Percentiles rank a stretch among this genome's conserved stretches.
phyloP scores from a whole-genome alignment of 2,329 filamentous ascomycete species.

The Curvularia verruculosa region DNA sequence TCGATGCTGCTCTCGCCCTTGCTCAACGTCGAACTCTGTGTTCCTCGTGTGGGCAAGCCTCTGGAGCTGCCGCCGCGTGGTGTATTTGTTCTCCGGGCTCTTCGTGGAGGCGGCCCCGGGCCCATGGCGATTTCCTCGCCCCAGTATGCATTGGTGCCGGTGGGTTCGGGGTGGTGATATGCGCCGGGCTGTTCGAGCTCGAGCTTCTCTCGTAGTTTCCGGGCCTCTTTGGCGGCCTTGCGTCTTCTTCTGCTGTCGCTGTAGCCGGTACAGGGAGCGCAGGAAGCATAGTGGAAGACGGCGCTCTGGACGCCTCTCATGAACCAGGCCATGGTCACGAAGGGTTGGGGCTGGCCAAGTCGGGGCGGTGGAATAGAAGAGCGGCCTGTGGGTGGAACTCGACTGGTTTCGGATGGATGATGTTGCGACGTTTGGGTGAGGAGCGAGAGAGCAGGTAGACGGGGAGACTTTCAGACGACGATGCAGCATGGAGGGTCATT shows the following conservation, averaged over 20 bases:
- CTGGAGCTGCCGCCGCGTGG: conserved; percentile 54
- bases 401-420: conserved; percentile 3
- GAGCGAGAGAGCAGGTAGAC: conserved; percentile 16
- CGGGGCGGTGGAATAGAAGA: background rate
- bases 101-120: conserved; percentile 70
- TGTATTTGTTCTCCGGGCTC: conserved; percentile 62
- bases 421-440: conserved; percentile 5
- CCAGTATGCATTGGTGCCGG: conserved; percentile 89
- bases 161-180: conserved; percentile 81
- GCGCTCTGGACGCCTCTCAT: conserved; percentile 69
- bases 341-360: conserved; percentile 1
- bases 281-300: conserved; percentile 78
- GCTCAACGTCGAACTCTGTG: conserved; percentile 57
- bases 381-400: background rate
- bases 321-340: conserved; percentile 47
- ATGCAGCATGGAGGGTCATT: conserved; percentile 33
- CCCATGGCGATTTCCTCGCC: conserved; percentile 83
- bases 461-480: conserved; percentile 28
- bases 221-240: conserved; percentile 71
- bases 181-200: conserved; percentile 72
- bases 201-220: conserved; percentile 67
- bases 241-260: conserved; percentile 72
- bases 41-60: conserved; percentile 63
- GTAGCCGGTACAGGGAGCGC: conserved; percentile 77
- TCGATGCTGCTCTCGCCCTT: conserved; percentile 50